Conservation (phyloP, 2,329 filamentous ascomycete species). For the Pyrenochaeta sp. region DNA sequence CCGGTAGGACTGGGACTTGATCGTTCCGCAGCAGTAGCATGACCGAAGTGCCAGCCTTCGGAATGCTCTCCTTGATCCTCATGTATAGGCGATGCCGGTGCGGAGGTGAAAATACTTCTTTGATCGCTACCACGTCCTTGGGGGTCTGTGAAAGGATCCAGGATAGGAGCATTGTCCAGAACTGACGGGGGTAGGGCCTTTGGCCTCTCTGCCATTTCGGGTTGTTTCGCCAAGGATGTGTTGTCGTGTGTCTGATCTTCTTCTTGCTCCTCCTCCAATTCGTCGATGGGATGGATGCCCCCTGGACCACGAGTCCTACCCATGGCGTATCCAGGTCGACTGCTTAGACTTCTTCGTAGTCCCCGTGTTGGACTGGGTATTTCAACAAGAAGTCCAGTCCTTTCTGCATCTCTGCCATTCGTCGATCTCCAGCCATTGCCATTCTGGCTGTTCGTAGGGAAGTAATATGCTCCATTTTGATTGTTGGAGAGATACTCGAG, state of each 20-base stretch:
- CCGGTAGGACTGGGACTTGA: slow-evolving; percentile 37
- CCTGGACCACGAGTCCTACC: slow-evolving; percentile 59
- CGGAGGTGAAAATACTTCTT: slow-evolving; percentile 33
- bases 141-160: slow-evolving; percentile 54
- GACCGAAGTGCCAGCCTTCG: slow-evolving; percentile 24
- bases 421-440: slow-evolving; percentile 43
- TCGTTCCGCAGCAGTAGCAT: slow-evolving; percentile 13
- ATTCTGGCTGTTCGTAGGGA: slow-evolving; percentile 27
- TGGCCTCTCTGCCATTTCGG: slow-evolving; percentile 36
- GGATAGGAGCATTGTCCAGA: slow-evolving; percentile 37
- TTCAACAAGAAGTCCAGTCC: slow-evolving; percentile 57
- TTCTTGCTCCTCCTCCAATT: slow-evolving; percentile 63
- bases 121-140: slow-evolving; percentile 34
- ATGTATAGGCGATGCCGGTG: slow-evolving; percentile 27
- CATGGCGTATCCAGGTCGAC: slow-evolving; percentile 56
- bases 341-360: slow-evolving; percentile 50
- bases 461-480: slow-evolving; percentile 37
- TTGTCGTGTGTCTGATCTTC: slow-evolving; percentile 24
- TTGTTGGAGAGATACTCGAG: slow-evolving; percentile 42
- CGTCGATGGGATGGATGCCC: slow-evolving; percentile 69
- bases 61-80: too few relatives aligned
- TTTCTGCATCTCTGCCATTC: slow-evolving; percentile 48
- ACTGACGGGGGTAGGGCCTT: slow-evolving; percentile 26
- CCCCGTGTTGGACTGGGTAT: slow-evolving; percentile 59
- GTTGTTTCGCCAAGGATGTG: slow-evolving; percentile 16